Percentiles rank a stretch among this genome's conserved stretches.
Conservation (phyloP, 805 yeast genomes). For the Suhomyces sp. region DNA sequence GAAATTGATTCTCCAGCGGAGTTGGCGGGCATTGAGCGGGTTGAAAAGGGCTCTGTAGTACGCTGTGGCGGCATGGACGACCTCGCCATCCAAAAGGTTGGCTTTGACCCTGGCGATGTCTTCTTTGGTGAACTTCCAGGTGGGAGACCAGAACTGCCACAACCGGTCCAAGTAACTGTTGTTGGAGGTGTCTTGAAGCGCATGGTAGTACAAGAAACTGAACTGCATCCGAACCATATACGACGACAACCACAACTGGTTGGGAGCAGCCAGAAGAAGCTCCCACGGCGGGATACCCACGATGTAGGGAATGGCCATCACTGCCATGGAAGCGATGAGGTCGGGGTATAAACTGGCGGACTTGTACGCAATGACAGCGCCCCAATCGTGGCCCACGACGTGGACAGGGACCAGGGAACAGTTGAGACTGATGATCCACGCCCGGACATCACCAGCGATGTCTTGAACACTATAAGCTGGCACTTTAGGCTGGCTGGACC, state of each 20-base stretch:
- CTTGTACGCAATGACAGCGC: constrained; percentile 38
- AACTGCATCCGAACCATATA: constrained; percentile 41
- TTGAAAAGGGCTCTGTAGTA: constrained; percentile 35
- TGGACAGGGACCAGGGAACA: constrained; percentile 27
- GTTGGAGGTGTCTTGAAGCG: constrained; percentile 10
- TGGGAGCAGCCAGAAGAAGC: constrained; percentile 29
- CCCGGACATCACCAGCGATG: constrained; percentile 33
- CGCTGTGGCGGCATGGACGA: constrained; percentile 36
- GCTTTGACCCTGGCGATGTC: constrained; percentile 29
- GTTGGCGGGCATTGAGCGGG: constrained; percentile 17
- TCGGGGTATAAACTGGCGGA: constrained; percentile 36
- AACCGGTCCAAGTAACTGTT: constrained; percentile 28
- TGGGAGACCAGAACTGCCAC: constrained; percentile 42
- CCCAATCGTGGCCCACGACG: constrained; percentile 47
- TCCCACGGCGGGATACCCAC: constrained; percentile 28
- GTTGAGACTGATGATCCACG: constrained; percentile 29
- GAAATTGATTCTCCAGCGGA: constrained; percentile 8
- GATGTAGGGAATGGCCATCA: constrained; percentile 42
- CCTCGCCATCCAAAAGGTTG: constrained; percentile 26
- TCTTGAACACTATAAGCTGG: constrained; percentile 27
- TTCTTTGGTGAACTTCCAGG: constrained; percentile 28
- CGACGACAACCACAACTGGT: constrained; percentile 33
- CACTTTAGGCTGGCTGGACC: constrained; percentile 25
- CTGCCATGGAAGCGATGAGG: constrained; percentile 28
- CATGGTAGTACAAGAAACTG: constrained; percentile 22